Conservation (phyloP, 257 asterid genomes). For the Cruciata laevipes region DNA sequence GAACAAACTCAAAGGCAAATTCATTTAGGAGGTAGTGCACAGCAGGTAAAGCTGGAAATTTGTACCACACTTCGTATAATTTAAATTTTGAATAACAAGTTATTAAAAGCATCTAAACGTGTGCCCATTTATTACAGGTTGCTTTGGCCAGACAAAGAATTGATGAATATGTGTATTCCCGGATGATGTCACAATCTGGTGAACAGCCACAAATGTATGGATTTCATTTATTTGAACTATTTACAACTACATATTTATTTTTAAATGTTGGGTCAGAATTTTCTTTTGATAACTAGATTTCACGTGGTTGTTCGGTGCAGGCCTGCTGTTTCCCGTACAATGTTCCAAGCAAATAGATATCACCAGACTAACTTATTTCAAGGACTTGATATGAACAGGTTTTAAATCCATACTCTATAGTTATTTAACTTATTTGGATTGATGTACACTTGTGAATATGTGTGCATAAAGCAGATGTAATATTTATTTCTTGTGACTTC, state of each 20-base stretch:
- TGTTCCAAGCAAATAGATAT: constrained; percentile 39
- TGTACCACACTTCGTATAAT: not conserved
- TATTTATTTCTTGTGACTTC: not conserved
- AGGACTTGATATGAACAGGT: constrained; percentile 65
- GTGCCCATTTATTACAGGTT: constrained; percentile 33
- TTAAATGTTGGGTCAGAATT: not conserved
- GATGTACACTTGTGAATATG: not conserved
- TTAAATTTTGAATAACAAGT: not conserved
- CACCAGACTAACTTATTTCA: constrained; percentile 32
- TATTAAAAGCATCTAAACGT: not conserved
- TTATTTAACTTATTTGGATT: not conserved
- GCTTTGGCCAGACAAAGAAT: constrained; percentile 83
- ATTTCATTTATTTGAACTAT: constrained; percentile 1
- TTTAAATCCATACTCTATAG: not conserved
- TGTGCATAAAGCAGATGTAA: not conserved
- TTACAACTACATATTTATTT: not conserved
- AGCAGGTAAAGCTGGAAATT: constrained; percentile 47
- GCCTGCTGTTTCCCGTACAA: constrained; percentile 38
- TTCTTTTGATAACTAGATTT: not conserved
- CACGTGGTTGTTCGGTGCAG: constrained; percentile 30
- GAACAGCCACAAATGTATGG: constrained; percentile 41
- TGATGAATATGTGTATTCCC: constrained; percentile 83
- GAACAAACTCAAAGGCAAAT: constrained; percentile 87
- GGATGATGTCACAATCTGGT: constrained; percentile 68
- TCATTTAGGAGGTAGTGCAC: constrained; percentile 77